phyloP scores from a whole-genome alignment of 768 basidiomycete genomes.

The Hericium coralloides region DNA sequence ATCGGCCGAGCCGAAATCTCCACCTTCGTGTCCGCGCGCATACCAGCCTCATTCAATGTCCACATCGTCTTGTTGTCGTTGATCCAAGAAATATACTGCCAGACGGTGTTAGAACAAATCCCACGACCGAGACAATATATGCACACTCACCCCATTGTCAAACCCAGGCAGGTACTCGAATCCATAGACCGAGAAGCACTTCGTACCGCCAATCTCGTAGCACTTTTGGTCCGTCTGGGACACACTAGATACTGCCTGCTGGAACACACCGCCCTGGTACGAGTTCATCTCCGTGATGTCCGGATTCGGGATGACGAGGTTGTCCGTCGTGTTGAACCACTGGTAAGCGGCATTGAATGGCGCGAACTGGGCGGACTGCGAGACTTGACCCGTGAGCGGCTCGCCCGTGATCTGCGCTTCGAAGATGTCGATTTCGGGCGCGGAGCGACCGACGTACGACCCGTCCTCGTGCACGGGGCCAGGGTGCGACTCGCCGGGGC shows the following conservation, averaged over 20 bases:
- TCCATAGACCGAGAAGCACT: constrained; percentile 31
- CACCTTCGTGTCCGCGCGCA: constrained; percentile 24
- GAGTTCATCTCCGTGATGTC: constrained; percentile 31
- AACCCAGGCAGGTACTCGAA: constrained; percentile 33
- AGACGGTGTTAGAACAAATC: neutral
- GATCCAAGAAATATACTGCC: constrained; percentile 36
- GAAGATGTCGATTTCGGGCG: constrained; percentile 67
- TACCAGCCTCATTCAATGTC: constrained; percentile 28
- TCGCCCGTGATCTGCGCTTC: constrained; percentile 33
- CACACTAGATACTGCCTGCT: constrained; percentile 75
- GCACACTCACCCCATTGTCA: constrained; percentile 9
- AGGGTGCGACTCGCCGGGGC: constrained; percentile 38
- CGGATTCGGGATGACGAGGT: neutral
- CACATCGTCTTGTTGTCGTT: constrained; percentile 28
- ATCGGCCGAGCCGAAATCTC: constrained; percentile 28
- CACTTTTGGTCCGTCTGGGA: constrained; percentile 33
- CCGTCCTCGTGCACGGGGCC: constrained; percentile 47
- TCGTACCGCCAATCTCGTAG: constrained; percentile 24
- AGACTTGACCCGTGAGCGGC: constrained; percentile 3
- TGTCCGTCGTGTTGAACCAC: neutral
- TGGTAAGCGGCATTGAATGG: constrained; percentile 11
- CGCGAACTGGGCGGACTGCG: constrained; percentile 14
- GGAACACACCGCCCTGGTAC: constrained; percentile 70
- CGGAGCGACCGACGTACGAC: constrained; percentile 50
- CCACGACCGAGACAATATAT: neutral